Evolutionary conservation across 2,329 filamentous ascomycete genomes (phyloP), one percentile per base, ranked within the genome.

Genomic region (Fusarium sulawesiense): DNA sequence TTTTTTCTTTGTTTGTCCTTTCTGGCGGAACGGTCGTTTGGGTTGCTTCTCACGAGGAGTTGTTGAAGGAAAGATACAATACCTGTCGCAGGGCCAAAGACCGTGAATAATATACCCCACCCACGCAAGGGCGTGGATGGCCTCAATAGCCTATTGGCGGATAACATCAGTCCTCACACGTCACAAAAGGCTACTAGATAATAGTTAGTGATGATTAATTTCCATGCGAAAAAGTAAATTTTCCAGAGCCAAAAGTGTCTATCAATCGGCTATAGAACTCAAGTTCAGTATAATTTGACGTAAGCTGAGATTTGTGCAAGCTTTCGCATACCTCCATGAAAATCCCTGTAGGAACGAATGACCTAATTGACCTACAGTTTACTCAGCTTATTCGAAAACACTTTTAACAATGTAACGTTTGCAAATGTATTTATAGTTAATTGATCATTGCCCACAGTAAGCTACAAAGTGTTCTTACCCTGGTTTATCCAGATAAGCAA

Each of bases 111-210:
- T 40, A 34, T 66, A 61, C 63, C 63, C 63, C 63, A 55, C 34
- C 18, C 61, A 10, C 23, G 20, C 8, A 66, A 66, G 55, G 63
- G 63, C 63, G 61, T 42, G 23, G 44, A 60, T 66, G 61, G 54
- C 32, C 1, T 23, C 54, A 9, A 16, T n/a, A 21, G 12, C 21
- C 4, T 13, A 11, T 20, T 27, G 27, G 21, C 32, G 23, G 18
- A 20, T 16, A 18, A 16, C 13, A 23, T 13, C 10, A 18, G 20
- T 18, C 14, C 4, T 13, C 20, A 13, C 29, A 9, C 14, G 18
- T 23, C 10, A 37, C 6, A n/a, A 37, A 37, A n/a, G 18, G 7
- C 4, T 9, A 32, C 14, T 32, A 8, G 18, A 12, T 2, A n/a
- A 7, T 12, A 12, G 34, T 12, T n/a, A 37, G 18, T n/a, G 6